Conservation (phyloP, 805 yeast genomes). For the Scheffersomyces lignosus region DNA sequence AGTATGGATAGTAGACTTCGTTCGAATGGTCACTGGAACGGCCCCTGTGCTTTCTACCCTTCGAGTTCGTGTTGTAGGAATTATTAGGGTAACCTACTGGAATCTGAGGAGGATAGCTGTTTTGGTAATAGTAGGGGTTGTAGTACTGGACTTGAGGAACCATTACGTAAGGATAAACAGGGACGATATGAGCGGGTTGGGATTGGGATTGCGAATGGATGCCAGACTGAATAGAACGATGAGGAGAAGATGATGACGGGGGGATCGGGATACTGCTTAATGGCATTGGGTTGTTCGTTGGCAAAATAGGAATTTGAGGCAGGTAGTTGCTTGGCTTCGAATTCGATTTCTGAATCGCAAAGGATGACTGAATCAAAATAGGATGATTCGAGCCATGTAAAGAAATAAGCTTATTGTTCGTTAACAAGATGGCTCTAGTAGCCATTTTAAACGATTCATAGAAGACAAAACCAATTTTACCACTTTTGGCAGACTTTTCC, state of each 20-base stretch:
- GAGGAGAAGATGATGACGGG: not conserved
- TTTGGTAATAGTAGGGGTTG: slow-evolving; percentile 8
- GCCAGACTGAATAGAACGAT: no score
- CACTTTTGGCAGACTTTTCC: slow-evolving; percentile 5
- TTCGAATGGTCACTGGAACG: not conserved
- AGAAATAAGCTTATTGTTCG: slow-evolving; percentile 39
- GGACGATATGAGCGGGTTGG: not conserved
- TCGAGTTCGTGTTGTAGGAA: not conserved
- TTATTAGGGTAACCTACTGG: not conserved
- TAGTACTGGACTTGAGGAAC: slow-evolving; percentile 7
- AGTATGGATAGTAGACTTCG: not conserved
- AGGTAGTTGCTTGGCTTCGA: not conserved
- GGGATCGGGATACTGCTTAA: not conserved
- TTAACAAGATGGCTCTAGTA: slow-evolving; percentile 54
- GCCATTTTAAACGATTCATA: slow-evolving; percentile 60
- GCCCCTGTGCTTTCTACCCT: not conserved
- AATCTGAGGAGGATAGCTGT: not conserved
- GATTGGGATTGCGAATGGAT: not conserved
- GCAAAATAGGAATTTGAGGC: not conserved
- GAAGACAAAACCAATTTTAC: slow-evolving; percentile 59
- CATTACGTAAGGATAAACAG: not conserved
- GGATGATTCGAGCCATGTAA: slow-evolving; percentile 13
- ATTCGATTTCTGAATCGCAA: slow-evolving; percentile 38
- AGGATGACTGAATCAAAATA: slow-evolving; percentile 35
- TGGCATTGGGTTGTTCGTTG: not conserved